These are phyloP conservation scores for Stephania japonica DNA, from an alignment of 164 flowering plant genomes.

Conservation along the genomic window DNA sequence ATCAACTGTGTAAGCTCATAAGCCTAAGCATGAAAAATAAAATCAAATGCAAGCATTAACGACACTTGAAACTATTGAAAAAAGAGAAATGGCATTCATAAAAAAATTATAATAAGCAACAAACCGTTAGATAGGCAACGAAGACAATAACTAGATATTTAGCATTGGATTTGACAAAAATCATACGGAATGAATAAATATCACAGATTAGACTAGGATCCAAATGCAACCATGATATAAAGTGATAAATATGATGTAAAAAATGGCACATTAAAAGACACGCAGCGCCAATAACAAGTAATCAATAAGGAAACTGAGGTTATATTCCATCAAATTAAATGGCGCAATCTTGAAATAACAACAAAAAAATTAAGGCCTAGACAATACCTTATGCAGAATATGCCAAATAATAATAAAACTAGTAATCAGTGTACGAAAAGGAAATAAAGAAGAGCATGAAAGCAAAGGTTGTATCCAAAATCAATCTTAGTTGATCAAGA, in stretches of 20 bases:
- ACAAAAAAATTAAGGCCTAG: neutral
- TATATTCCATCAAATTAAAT: neutral
- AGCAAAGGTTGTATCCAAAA: neutral
- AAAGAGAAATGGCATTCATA: neutral
- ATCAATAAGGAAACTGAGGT: neutral
- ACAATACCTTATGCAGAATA: neutral
- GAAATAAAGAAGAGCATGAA: neutral
- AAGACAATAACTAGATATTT: neutral
- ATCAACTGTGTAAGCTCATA: slow-evolving; percentile 66
- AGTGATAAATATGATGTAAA: neutral
- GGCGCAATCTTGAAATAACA: neutral
- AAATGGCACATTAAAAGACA: neutral
- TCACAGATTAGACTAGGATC: neutral
- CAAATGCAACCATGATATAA: neutral
- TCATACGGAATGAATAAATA: neutral
- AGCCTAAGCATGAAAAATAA: slow-evolving; percentile 30
- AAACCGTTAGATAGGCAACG: neutral
- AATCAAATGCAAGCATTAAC: slow-evolving; percentile 6
- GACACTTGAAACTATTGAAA: neutral
- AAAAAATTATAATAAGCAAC: neutral
- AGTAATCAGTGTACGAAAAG: neutral
- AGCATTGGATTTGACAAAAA: neutral
- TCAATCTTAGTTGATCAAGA: neutral
- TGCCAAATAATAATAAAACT: neutral
- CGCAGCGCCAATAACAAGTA: neutral